These are phyloP conservation scores for Coccomyxa sp. DNA, from an alignment of 139 green algal genomes.

Conservation along the genomic window DNA sequence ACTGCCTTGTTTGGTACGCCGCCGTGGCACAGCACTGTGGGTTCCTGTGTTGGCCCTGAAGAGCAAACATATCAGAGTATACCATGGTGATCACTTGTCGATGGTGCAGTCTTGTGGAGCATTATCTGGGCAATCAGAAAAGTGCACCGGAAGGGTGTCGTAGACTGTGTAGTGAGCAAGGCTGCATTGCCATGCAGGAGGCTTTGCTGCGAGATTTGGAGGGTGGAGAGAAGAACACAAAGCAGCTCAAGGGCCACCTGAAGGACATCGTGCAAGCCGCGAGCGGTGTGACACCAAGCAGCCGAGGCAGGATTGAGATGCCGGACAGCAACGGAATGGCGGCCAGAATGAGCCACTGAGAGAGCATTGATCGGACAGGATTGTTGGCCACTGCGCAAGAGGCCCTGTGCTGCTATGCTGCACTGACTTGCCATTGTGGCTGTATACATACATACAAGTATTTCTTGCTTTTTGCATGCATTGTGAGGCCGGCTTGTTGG, in stretches of 20 bases:
- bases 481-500: too few relatives aligned
- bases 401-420: too few relatives aligned
- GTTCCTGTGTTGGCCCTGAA: neutral
- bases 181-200: neutral
- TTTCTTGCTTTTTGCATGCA: too few relatives aligned
- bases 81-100: neutral
- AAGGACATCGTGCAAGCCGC: neutral
- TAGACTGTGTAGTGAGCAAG: neutral
- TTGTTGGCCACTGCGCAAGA: too few relatives aligned
- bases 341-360: neutral
- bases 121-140: neutral
- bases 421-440: too few relatives aligned
- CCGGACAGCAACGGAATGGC: neutral
- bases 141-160: neutral
- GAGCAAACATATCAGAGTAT: neutral
- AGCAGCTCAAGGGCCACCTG: slow-evolving; percentile 1
- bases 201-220: neutral
- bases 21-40: too few relatives aligned
- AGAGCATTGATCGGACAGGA: too few relatives aligned
- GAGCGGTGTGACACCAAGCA: neutral
- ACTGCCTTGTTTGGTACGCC: too few relatives aligned
- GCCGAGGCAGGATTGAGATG: neutral
- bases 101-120: neutral
- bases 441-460: too few relatives aligned
- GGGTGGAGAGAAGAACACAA: neutral